A percentile compares a stretch with the other conserved stretches of the same genome.
Conservation (phyloP, 495 filamentous ascomycete genomes). For the Aspergillus carlsbadensis region DNA sequence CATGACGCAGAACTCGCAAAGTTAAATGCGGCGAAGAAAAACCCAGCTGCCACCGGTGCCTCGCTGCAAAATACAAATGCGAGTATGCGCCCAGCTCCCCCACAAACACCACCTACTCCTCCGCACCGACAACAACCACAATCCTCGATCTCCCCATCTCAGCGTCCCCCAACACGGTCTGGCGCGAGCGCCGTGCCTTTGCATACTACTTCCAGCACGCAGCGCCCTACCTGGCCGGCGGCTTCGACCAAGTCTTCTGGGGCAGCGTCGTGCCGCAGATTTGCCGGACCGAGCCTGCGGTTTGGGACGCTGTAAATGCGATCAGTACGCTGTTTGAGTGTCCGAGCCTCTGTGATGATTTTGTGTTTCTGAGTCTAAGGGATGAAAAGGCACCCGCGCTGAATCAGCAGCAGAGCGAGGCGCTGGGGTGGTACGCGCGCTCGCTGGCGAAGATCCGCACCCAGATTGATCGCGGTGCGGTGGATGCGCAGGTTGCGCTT, state of each 20-base stretch:
- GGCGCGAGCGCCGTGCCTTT: constrained; percentile 40
- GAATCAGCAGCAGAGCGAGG: constrained; percentile 22
- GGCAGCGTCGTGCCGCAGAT: constrained; percentile 51
- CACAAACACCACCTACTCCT: background rate
- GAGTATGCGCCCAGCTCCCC: background rate
- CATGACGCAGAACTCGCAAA: background rate
- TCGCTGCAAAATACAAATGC: background rate
- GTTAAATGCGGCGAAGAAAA: background rate
- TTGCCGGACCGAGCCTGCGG: constrained; percentile 52
- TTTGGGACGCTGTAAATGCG: constrained; percentile 53
- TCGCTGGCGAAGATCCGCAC: constrained; percentile 34
- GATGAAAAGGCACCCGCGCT: background rate
- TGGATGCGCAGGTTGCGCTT: constrained; percentile 39
- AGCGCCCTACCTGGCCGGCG: constrained; percentile 45
- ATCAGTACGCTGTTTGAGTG: constrained; percentile 52
- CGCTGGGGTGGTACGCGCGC: constrained; percentile 34
- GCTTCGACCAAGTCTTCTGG: constrained; percentile 51
- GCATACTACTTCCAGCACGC: constrained; percentile 52
- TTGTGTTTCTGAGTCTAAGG: constrained; percentile 15
- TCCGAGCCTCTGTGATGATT: constrained; percentile 18
- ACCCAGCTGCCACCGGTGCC: background rate
- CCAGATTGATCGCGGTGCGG: constrained; percentile 26
- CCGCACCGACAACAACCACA: background rate
- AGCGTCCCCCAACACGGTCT: background rate
- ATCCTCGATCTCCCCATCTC: background rate